Evolutionary conservation across 129 eudicot species (phyloP), one percentile per base, ranked within the genome.

Genomic region (Saussurea involucrata): DNA sequence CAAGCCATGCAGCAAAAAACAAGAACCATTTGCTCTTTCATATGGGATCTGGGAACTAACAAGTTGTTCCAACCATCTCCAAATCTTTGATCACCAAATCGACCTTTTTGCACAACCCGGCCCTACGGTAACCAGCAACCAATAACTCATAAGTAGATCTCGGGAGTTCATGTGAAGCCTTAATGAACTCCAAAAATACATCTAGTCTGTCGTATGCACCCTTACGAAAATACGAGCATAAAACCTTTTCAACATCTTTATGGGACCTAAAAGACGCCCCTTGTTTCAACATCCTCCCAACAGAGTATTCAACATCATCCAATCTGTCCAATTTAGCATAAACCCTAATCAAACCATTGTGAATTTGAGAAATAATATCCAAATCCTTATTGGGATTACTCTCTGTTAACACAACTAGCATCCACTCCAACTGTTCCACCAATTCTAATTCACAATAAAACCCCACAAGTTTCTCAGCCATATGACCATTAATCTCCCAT

Each of bases 251-350:
- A 42, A 88, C 88, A 72, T 87, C 89, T 58, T 87, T 86, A 2
- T 79, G 44, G 32, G 83, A 80, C 67, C 84, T 63, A 69, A 90
- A 90, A 27, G 66, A 49, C 64, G 81, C 71, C 65, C 89, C 88
- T 32, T 84, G 70, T 76, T 74, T 90, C 80, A 88, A 73, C 93
- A 88, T 88, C 87, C 93, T 75, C 69, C 91, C 88, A 68, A 88
- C 78, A 69, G 82, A 57, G 73, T 80, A 88, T 80, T 90, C 93
- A 82, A 88, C 81, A 83, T 90, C 92, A 80, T 88, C 89, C 61
- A 86, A 70, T 72, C 91, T 84, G 53, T 86, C 91, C 58, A 71
- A 32, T 69, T 49, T 72, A 13, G 89, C 86, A 76, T 84, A 87
- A 77, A 84, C 71, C 61, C 85, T 77, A 68, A 90, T 84, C 10